Evolutionary conservation across 2,329 filamentous ascomycete species (phyloP).

Genomic region (Aspergillus caelatus): DNA sequence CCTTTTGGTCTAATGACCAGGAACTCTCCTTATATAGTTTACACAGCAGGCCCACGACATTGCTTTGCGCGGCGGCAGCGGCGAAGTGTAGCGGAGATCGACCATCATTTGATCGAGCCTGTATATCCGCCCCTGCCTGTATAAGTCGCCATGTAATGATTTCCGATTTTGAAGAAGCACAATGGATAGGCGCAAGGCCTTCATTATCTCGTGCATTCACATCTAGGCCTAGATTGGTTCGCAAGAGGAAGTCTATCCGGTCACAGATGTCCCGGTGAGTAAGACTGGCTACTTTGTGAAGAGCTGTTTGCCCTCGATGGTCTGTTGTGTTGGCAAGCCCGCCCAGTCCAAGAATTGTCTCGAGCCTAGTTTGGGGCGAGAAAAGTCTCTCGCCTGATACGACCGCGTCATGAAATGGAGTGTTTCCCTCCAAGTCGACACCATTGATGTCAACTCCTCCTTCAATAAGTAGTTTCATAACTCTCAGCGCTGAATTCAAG

Average conservation of each 20-base stretch:
- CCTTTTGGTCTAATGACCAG: background rate
- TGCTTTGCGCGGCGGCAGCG: background rate
- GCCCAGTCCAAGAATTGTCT: background rate
- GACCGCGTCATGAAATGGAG: background rate
- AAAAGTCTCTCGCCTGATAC: background rate
- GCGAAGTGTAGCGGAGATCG: background rate
- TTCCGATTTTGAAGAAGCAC: background rate
- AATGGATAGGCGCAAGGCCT: background rate
- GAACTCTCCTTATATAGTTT: background rate
- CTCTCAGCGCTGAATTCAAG: background rate
- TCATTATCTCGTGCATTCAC: background rate
- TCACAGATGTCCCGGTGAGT: background rate
- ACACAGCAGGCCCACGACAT: background rate
- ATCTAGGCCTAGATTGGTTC: background rate
- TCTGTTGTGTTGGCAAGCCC: background rate
- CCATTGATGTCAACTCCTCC: background rate
- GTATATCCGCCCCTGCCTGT: background rate
- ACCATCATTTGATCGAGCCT: background rate
- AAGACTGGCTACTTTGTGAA: background rate
- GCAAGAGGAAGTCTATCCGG: background rate
- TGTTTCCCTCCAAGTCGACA: background rate
- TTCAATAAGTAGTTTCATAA: background rate
- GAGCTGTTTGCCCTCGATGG: background rate
- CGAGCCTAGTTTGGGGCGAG: background rate
- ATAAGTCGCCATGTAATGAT: background rate